These are phyloP conservation scores for Lachancea quebecensis DNA, from an alignment of 805 yeast genomes.

Conservation along the genomic window DNA sequence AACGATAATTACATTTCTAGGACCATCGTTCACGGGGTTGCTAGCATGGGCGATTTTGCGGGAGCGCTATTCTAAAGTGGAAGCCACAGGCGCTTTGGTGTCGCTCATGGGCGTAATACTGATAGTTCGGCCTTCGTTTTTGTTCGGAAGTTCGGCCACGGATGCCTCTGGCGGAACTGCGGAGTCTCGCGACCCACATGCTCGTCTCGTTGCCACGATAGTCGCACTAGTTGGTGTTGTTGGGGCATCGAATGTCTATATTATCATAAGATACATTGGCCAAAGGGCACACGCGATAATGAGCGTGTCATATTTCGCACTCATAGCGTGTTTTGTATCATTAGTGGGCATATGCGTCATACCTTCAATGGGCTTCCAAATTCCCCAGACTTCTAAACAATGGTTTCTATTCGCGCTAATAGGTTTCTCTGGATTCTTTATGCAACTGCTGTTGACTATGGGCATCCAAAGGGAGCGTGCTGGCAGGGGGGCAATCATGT, in stretches of 20 bases:
- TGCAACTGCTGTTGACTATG: constrained; percentile 72
- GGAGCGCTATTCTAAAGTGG: constrained; percentile 60
- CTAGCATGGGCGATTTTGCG: constrained; percentile 60
- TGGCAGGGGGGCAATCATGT: constrained; percentile 65
- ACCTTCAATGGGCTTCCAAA: constrained; percentile 53
- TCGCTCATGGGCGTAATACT: constrained; percentile 72
- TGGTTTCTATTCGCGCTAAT: constrained; percentile 57
- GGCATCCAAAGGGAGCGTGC: constrained; percentile 81
- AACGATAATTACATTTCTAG: constrained; percentile 67
- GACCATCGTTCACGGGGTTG: constrained; percentile 71
- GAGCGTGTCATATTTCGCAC: constrained; percentile 71
- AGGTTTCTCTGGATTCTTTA: constrained; percentile 74
- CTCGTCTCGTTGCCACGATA: constrained; percentile 53
- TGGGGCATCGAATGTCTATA: constrained; percentile 65
- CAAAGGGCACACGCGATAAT: constrained; percentile 71
- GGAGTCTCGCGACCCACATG: constrained; percentile 47
- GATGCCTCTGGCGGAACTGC: constrained; percentile 23
- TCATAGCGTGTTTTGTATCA: constrained; percentile 51
- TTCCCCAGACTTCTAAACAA: constrained; percentile 56
- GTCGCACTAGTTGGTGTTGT: constrained; percentile 61
- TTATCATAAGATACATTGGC: constrained; percentile 69
- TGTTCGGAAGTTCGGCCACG: constrained; percentile 41
- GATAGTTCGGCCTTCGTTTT: constrained; percentile 72
- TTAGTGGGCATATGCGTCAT: constrained; percentile 43
- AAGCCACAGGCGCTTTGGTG: constrained; percentile 59